These are phyloP conservation scores for Curvularia eragrostidis DNA, from an alignment of 2,329 filamentous ascomycete species.

Conservation along the genomic window DNA sequence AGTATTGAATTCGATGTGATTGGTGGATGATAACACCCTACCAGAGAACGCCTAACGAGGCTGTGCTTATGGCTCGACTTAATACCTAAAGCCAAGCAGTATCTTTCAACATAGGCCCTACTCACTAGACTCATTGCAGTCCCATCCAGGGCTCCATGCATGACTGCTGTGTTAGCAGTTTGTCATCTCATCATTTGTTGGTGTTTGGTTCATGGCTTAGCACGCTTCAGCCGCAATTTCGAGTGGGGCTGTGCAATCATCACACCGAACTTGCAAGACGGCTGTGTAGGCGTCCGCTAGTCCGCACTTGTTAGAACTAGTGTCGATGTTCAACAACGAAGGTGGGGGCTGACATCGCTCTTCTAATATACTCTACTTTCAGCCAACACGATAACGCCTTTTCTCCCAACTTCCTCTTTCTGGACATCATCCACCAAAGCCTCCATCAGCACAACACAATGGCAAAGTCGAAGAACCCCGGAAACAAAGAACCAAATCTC, in stretches of 20 bases:
- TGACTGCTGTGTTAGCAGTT: neutral
- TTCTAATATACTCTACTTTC: no score
- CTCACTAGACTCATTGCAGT: neutral
- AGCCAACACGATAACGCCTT: neutral
- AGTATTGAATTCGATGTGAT: neutral
- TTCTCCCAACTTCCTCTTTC: neutral
- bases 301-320: neutral
- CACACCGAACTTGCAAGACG: neutral
- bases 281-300: neutral
- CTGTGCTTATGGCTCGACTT: neutral
- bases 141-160: neutral
- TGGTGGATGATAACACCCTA: neutral
- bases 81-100: neutral
- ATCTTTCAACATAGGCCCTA: neutral
- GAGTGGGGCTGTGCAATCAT: neutral
- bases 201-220: neutral
- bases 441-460: neutral
- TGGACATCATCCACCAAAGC: neutral
- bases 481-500: slow-evolving; percentile 16
- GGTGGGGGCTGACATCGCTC: no score
- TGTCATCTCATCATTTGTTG: neutral
- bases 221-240: neutral
- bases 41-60: neutral
- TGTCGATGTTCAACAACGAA: no score
- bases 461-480: neutral